Evolutionary conservation across 768 basidiomycete species (phyloP), one percentile per base, ranked within the genome.

Genomic region (Phanerodontia chrysosporium): DNA sequence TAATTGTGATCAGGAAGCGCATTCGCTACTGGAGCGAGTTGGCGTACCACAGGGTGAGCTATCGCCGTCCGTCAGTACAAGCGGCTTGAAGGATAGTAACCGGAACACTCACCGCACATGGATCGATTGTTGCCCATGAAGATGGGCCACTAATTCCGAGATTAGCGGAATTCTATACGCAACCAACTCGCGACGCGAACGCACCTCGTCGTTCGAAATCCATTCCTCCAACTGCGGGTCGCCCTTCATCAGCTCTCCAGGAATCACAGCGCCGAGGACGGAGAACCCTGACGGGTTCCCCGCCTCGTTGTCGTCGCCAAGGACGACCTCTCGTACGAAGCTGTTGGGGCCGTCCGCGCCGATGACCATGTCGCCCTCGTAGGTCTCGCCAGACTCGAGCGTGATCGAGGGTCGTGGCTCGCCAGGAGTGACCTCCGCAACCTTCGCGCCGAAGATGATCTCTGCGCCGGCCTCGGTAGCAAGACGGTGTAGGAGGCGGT

Each of bases 321-420:
- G 64, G 1, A 81, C 66, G 3, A 72, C 64, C 25, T 66, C 66
- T 42, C 74, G 67, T 10, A 76, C 69, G 35, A 78, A 24, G 21
- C 83, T 83, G 13, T 73, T 67, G 45, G 72, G 73, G 7, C 86
- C 86, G 66, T 87, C 86, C 4, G 86, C 85, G 28, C 81, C 85
- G 21, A 87, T 75, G 52, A 87, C 71, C 29, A 85, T 69, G 66
- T 87, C 83, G 16, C 78, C 80, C 18, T 64, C 65, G 16, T 84
- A 58, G 12, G 64, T 71, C 51, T 78, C 73, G 21, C 83, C 84
- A 30, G 68, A 73, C 24, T 75, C 75, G 18, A 78, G 56, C 22
- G 60, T 65, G 12, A 71, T 67, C 24, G 58, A 58, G 18, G 58
- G 58, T 35, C 42, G 24, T n/a, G 49, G 58, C 3, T 58, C 58